phyloP scores from a whole-genome alignment of 345 rosid genomes.

The Lumnitzera racemosa region DNA sequence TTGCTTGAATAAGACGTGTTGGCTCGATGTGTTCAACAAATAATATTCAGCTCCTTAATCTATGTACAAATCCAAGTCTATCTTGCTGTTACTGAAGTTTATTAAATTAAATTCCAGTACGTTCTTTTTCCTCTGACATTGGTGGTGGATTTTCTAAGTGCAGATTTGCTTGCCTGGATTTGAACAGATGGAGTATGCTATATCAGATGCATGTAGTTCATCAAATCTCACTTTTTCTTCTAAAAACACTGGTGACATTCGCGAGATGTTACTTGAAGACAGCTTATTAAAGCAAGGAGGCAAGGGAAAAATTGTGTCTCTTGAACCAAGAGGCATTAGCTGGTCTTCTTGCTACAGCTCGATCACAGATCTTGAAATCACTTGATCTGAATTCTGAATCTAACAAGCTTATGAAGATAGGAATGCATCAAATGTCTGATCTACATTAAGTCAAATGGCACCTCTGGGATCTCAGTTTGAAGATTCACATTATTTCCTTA shows the following conservation, averaged over 20 bases:
- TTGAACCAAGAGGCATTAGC: slow-evolving; percentile 19
- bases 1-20: too few relatives aligned
- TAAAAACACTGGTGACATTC: slow-evolving; percentile 1
- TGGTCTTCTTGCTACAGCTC: slow-evolving; percentile 21
- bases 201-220: not conserved
- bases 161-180: too few relatives aligned
- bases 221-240: slow-evolving; percentile 12
- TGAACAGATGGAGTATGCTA: too few relatives aligned
- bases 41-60: too few relatives aligned
- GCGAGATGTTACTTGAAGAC: slow-evolving; percentile 6
- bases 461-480: slow-evolving; percentile 8
- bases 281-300: slow-evolving; percentile 1
- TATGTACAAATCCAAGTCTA: too few relatives aligned
- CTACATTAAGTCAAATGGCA: slow-evolving; percentile 21
- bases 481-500: slow-evolving; percentile 4
- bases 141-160: too few relatives aligned
- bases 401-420: slow-evolving; percentile 25
- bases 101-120: too few relatives aligned
- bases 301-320: slow-evolving; percentile 3
- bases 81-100: too few relatives aligned
- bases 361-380: slow-evolving; percentile 18
- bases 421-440: slow-evolving; percentile 12
- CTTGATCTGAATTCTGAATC: slow-evolving; percentile 13
- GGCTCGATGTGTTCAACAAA: too few relatives aligned
- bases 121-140: too few relatives aligned